phyloP scores from a whole-genome alignment of 805 yeast species.

The Grigorovia humatica region DNA sequence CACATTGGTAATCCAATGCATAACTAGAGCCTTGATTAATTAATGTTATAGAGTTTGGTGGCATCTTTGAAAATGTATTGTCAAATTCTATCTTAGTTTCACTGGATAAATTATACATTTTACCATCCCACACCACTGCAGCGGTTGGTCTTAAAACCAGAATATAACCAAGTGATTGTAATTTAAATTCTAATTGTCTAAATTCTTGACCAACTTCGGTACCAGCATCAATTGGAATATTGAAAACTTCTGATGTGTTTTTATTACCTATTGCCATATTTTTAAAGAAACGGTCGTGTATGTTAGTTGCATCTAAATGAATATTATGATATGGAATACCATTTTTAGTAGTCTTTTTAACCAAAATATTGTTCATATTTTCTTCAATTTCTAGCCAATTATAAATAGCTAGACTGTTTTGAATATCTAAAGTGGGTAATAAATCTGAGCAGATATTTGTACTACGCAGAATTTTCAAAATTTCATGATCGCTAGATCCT shows the following conservation, averaged over 20 bases:
- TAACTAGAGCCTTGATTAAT: conserved; percentile 50
- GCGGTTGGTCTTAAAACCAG: conserved; percentile 68
- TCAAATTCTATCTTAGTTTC: conserved; percentile 10
- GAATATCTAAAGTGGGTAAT: conserved; percentile 24
- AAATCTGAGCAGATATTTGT: conserved; percentile 44
- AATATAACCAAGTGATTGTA: conserved; percentile 45
- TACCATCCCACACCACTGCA: conserved; percentile 88
- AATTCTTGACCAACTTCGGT: conserved; percentile 20
- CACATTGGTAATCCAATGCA: conserved; percentile 45
- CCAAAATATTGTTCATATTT: conserved; percentile 20
- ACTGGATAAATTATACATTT: conserved; percentile 44
- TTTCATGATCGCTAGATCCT: conserved; percentile 33
- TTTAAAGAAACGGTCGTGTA: background rate
- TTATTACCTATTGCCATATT: background rate
- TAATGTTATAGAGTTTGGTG: conserved; percentile 14
- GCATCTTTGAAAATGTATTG: conserved; percentile 14
- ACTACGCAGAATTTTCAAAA: conserved; percentile 36
- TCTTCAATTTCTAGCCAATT: conserved; percentile 17
- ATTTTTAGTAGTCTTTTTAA: conserved; percentile 21
- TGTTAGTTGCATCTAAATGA: conserved; percentile 6
- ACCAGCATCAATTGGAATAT: conserved; percentile 13
- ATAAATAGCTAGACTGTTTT: conserved; percentile 22
- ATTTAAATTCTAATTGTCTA: conserved; percentile 17
- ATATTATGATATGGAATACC: conserved; percentile 20
- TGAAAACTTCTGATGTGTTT: background rate